Evolutionary conservation across 768 basidiomycete genomes (phyloP), one percentile per base, ranked within the genome.

Genomic region (Gyrodon lividus): DNA sequence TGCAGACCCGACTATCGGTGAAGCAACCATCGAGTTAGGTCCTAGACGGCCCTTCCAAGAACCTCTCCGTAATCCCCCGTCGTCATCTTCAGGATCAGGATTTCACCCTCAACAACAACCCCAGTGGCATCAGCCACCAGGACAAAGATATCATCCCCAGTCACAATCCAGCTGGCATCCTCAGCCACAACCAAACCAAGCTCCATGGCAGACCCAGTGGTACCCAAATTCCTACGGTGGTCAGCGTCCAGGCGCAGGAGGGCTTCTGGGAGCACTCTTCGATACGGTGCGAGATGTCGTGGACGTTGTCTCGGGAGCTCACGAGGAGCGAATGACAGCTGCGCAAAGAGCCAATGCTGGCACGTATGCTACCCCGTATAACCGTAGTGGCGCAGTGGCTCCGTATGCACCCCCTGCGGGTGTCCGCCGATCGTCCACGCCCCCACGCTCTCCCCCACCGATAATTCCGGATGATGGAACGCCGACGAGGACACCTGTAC

Each of bases 1-100:
- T 2, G 78, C 87, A 3, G 76, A 83, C 42, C 42, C 72, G 16
- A 57, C 65, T 40, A 70, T 77, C 3, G 89, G 86, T 13, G 89
- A 91, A 61, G 68, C 74, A 1, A 81, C 84, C 0, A 54, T 90
- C 2, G 81, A 87, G 48, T 68, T 77, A 17, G 87, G 89, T 0
- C 88, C 87, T 0, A 48, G 68, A 5, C 60, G 86, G 12, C 84
- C 87, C 0, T 89, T 86, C 58, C 84, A 86, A 59, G 71, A 59
- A 8, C 59, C 75, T 0, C 74, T 68, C 5, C 52, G 19, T 0
- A 41, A 33, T 5, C 60, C 62, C 4, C 13, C 52, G 0, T 24
- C 53, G 37, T 48, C 48, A 37, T 28, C 39, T 4, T 28, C 42
- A 0, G n/a, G 14, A 22, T 39, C 38, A 34, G 34, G 22, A 16